Evolutionary conservation across 1,284 basidiomycete species (phyloP).

Genomic region (Austroboletus novae-zelandiae): DNA sequence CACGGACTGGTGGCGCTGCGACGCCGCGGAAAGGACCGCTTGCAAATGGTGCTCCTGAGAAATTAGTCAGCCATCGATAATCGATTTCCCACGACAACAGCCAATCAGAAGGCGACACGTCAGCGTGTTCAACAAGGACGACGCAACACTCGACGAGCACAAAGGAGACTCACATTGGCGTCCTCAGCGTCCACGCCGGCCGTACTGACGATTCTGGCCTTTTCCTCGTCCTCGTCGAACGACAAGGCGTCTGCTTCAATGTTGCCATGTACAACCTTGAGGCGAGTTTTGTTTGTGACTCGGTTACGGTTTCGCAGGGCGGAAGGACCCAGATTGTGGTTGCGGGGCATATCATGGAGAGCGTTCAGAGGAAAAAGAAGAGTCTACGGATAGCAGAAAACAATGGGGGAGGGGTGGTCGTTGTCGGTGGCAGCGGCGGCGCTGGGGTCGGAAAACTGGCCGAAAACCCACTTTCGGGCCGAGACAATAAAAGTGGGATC

Average conservation of each 20-base stretch:
- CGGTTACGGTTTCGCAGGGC: conserved; percentile 81
- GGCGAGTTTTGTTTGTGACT: conserved; percentile 88
- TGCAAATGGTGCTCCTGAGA: conserved; percentile 90
- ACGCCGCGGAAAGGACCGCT: conserved; percentile 75
- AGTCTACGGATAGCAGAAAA: conserved; percentile 12
- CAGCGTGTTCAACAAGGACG: conserved; percentile 43
- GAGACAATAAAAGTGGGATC: conserved; percentile 33
- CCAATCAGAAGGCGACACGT: conserved; percentile 51
- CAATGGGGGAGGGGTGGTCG: conserved; percentile 23
- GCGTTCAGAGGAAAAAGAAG: conserved; percentile 22
- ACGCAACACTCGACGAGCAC: conserved; percentile 34
- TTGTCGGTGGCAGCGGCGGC: conserved; percentile 38
- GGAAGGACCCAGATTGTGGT: conserved; percentile 67
- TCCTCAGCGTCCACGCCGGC: conserved; percentile 84
- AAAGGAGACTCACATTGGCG: conserved; percentile 70
- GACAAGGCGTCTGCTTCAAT: conserved; percentile 82
- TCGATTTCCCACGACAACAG: conserved; percentile 42
- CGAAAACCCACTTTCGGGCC: conserved; percentile 39
- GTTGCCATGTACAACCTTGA: conserved; percentile 76
- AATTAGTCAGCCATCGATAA: conserved; percentile 66
- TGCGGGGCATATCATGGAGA: conserved; percentile 80
- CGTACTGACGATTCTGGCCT: conserved; percentile 59
- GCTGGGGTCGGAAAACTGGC: conserved; percentile 39
- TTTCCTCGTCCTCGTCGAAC: conserved; percentile 80
- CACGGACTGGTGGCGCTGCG: conserved; percentile 52